Base-by-base conservation (phyloP, 2,329 filamentous ascomycete genomes). In the Ceratocystis lukuohia region DNA sequence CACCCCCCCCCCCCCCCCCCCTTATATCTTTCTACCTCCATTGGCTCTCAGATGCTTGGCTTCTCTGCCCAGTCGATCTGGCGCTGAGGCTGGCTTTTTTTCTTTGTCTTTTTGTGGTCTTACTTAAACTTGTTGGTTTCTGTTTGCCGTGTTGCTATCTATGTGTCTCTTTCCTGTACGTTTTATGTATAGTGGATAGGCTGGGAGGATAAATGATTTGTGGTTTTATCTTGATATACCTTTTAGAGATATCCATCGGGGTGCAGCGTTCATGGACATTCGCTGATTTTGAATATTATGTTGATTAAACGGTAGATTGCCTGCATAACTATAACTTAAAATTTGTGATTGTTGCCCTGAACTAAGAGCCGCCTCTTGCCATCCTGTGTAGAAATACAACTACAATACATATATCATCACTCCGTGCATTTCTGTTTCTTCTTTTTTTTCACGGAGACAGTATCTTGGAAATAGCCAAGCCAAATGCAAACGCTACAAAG, bases 401-500 rank as follows among this genome's bases (percentile, higher is more conserved):
- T 59, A 20, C 28, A 17, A 4, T 25, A 57, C 48, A 59, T 41
- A 41, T 0, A 41, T 41, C 10, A 59, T 25, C 33, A 8, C 12
- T 25, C 12, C 10, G n/a, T 6, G 22, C 25, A 17, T 7, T 17
- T 28, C 7, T 22, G 2, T 22, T 17, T 33, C 2, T 10, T n/a
- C 15, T 48, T 17, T 17, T 15, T 17, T 20, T n/a, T 17, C 37
- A 48, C 3, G 61, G 53, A n/a, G 64, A 66, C 48, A 68, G 6
- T 15, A 68, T 28, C 46, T 66, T 44, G 1, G 64, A 46, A 20
- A 66, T 44, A 7, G 63, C 30, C 37, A 76, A 62, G 0, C 73
- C 74, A 8, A 76, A 33, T 17, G 69, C 69, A 64, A 76, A 73
- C 1, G 74, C 67, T 0, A 73, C 5, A 1, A 67, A 71, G n/a